These are phyloP conservation scores for Barbatosphaeria neglecta DNA, from an alignment of 495 filamentous ascomycete genomes.

Conservation along the genomic window DNA sequence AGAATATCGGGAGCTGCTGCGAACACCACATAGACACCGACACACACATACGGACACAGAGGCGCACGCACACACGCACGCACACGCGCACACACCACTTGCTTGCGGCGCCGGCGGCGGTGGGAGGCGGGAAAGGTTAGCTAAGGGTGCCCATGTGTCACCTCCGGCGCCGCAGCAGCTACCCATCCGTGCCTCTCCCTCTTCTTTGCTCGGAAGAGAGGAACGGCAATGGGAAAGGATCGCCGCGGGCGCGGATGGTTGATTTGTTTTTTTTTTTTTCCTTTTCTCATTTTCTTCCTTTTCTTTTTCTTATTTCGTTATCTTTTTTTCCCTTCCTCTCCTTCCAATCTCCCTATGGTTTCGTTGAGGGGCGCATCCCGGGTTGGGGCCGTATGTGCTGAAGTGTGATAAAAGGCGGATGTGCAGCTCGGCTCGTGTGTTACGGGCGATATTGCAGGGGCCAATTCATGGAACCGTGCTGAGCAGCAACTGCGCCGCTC, in stretches of 20 bases:
- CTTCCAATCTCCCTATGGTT: neutral
- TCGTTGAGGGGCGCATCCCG: no score
- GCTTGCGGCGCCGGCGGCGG: constrained; percentile 10
- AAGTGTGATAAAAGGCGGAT: neutral
- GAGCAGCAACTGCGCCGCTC: no score
- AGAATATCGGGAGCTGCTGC: constrained; percentile 28
- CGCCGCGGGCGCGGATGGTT: neutral
- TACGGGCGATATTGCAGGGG: constrained; percentile 8
- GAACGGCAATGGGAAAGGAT: neutral
- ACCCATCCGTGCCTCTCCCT: constrained; percentile 7
- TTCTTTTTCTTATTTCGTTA: neutral
- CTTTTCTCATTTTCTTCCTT: neutral
- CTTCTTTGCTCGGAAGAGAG: neutral
- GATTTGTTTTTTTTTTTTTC: neutral
- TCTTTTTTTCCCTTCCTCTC: neutral
- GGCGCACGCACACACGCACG: constrained; percentile 8
- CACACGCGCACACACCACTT: constrained; percentile 20
- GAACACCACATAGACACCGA: constrained; percentile 3
- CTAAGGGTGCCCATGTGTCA: constrained; percentile 12
- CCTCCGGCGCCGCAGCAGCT: constrained; percentile 11
- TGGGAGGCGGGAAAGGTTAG: constrained; percentile 6
- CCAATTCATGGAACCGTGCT: no score
- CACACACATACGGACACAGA: neutral
- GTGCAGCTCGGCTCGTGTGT: neutral
- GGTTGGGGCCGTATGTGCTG: neutral